Evolutionary conservation across 1,284 basidiomycete species (phyloP).

Genomic region (Rhodotorula mucilaginosa): DNA sequence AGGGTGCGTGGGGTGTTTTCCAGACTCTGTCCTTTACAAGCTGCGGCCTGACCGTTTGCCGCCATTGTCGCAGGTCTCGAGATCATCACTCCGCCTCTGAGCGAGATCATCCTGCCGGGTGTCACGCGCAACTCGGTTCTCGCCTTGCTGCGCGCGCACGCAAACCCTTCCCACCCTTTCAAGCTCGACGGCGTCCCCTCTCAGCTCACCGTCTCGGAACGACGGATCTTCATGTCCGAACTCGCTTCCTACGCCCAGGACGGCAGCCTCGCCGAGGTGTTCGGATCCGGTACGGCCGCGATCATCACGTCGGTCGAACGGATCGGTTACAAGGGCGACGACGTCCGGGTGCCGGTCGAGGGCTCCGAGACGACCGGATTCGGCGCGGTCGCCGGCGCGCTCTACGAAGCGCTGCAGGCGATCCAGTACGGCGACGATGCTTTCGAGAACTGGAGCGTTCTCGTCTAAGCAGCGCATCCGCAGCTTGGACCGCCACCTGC

Average conservation of each 20-base stretch:
- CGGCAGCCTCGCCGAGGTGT: conserved; percentile 81
- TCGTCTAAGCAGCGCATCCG: conserved; percentile 2
- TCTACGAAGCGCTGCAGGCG: conserved; percentile 20
- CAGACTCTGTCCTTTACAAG: too few species aligned
- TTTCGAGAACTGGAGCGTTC: conserved; percentile 6
- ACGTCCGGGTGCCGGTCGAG: conserved; percentile 78
- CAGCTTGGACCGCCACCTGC: too few species aligned
- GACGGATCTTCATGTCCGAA: conserved; percentile 85
- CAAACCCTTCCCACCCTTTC: conserved; percentile 57
- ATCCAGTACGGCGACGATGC: conserved; percentile 21
- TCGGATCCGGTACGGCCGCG: conserved; percentile 89
- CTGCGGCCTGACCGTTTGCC: background rate
- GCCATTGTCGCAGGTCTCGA: conserved; percentile 58
- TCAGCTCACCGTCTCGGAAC: conserved; percentile 73
- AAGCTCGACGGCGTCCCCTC: conserved; percentile 62
- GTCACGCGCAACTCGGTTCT: conserved; percentile 93
- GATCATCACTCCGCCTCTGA: conserved; percentile 86
- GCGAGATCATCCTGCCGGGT: conserved; percentile 93
- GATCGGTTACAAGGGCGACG: conserved; percentile 68
- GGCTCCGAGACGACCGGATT: conserved; percentile 9
- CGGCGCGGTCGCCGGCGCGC: conserved; percentile 15
- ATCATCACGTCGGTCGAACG: conserved; percentile 47
- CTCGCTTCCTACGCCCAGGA: conserved; percentile 68
- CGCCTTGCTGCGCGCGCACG: conserved; percentile 72
- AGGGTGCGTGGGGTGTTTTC: conserved; percentile 54